Conservation (phyloP, 805 yeast species). For the Grigorovia yakushimaensis region DNA sequence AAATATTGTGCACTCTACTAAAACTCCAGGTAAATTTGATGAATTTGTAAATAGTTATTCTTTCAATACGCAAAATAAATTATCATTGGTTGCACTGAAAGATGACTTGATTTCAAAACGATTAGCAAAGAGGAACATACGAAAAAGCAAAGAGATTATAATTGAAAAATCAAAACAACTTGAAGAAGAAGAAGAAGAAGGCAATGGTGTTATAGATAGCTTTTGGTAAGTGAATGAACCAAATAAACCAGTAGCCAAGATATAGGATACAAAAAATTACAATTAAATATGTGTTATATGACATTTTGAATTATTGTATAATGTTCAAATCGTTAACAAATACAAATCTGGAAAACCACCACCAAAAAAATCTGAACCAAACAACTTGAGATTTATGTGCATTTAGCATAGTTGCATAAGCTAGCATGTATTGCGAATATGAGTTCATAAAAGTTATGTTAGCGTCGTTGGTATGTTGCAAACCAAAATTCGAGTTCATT, state of each 20-base stretch:
- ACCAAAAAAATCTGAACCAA: slow-evolving; percentile 92
- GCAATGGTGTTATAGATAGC: slow-evolving; percentile 22
- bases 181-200: slow-evolving; percentile 15
- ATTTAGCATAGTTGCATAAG: slow-evolving; percentile 63
- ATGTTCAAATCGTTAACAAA: slow-evolving; percentile 53
- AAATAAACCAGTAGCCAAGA: background rate
- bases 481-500: background rate
- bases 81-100: slow-evolving; percentile 6
- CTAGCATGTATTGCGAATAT: slow-evolving; percentile 24
- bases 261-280: background rate
- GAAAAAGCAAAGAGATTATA: slow-evolving; percentile 11
- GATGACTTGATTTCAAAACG: background rate
- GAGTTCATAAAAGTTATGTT: slow-evolving; percentile 24
- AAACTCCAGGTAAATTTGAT: slow-evolving; percentile 8
- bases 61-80: slow-evolving; percentile 8
- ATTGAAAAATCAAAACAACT: slow-evolving; percentile 1
- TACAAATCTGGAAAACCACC: slow-evolving; percentile 65
- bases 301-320: background rate
- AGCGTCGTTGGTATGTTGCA: too few relatives aligned
- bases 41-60: slow-evolving; percentile 19
- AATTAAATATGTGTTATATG: background rate
- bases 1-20: slow-evolving; percentile 8
- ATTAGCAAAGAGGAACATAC: slow-evolving; percentile 1
- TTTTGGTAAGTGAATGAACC: slow-evolving; percentile 16
- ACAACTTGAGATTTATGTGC: slow-evolving; percentile 88